Evolutionary conservation across 139 green algal species (phyloP), one percentile per base, ranked within the genome.

Genomic region (Ettlia oleoabundans): DNA sequence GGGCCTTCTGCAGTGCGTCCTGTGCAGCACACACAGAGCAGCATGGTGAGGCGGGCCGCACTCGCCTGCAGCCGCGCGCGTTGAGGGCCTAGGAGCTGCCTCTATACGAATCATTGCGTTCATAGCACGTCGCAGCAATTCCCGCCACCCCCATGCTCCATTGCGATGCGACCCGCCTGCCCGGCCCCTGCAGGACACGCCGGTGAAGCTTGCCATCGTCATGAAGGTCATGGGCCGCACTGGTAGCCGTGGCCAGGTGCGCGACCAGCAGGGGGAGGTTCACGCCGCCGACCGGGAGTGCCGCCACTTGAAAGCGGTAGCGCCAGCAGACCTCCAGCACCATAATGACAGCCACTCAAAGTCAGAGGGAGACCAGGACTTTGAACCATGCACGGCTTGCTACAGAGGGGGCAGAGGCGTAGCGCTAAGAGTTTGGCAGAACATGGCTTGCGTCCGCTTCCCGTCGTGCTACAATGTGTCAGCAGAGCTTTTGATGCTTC

Each of bases 221-320:
- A 97, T 98, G 94, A 99, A 99, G 92, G 97, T 99, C 81, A 96
- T 99, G 76, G 97, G 97, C 53, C 93, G 97, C 75, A 99, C 97
- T 70, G 97, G 97, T 76, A 98, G 93, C 55, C 95, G 97, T 86
- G 97, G 97, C 41, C 96, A 99, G 95, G 95, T 98, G 38, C 28
- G 85, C 24, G 30, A 2, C 40, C 47, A 24, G 47, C n/a, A n/a
- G 15, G 47, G 47, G 47, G 15, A 58, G 15, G 13, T 58, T 58
- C 10, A 15, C 10, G 15, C 15, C 13, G 47, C 47, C 47, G 47
- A 24, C 47, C 10, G 47, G 47, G 47, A 58, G 13, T 24, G 47
- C 47, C n/a, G n/a, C n/a, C n/a, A n/a, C n/a, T n/a, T n/a, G n/a
- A n/a, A n/a, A n/a, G n/a, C n/a, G n/a, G n/a, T n/a, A n/a, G n/a